Conservation (phyloP, 2,329 filamentous ascomycete genomes). For the Teratosphaeria nubilosa region DNA sequence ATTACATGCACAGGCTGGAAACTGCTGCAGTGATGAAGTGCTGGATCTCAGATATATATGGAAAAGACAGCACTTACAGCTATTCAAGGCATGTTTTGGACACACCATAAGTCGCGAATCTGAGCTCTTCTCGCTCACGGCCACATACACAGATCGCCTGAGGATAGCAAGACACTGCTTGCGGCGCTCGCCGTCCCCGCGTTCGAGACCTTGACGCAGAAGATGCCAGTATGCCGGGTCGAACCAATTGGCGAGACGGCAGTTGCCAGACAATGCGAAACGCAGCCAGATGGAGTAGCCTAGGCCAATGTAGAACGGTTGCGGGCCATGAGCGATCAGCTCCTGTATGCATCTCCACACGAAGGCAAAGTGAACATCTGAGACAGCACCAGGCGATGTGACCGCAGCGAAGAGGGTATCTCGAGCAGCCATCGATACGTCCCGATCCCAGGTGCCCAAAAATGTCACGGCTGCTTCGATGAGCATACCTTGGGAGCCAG, state of each 20-base stretch:
- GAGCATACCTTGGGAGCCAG: background rate
- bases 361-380: background rate
- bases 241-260: background rate
- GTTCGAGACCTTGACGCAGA: slow-evolving; percentile 29
- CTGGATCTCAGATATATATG: background rate
- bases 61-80: background rate
- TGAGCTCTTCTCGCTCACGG: slow-evolving; percentile 9
- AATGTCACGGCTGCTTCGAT: slow-evolving; percentile 1
- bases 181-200: slow-evolving; percentile 35
- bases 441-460: background rate
- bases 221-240: slow-evolving; percentile 30
- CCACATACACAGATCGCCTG: slow-evolving; percentile 28
- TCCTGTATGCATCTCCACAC: slow-evolving; percentile 4
- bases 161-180: slow-evolving; percentile 39
- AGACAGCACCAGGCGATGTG: background rate
- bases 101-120: slow-evolving; percentile 1
- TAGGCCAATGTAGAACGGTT: background rate
- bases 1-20: background rate
- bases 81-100: background rate
- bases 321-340: background rate
- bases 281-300: slow-evolving; percentile 18
- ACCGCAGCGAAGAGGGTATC: slow-evolving; percentile 1
- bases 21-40: too few species aligned
- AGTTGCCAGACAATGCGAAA: slow-evolving; percentile 1
- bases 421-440: slow-evolving; percentile 1